Evolutionary conservation across 179 eudicot species (phyloP), one percentile per base, ranked within the genome.

Genomic region (Silene noctiflora): DNA sequence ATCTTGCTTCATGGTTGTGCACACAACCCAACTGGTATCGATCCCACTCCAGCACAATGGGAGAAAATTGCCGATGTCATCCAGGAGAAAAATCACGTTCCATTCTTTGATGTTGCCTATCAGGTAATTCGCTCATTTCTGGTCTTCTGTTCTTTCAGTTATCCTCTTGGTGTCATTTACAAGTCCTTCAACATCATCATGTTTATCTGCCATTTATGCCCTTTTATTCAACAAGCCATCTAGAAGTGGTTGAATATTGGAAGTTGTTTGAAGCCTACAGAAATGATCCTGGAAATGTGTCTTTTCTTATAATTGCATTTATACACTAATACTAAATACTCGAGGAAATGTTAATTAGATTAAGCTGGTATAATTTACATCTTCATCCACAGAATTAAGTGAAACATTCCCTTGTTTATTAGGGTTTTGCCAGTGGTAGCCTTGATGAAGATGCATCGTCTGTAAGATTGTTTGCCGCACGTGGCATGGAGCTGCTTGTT

Each of bases 361-460:
- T 68, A 24, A 46, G 20, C n/a, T 22, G 58, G n/a, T 21, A 42
- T 8, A 46, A 11, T 46, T 3, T 22, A 42, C 72, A 3, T 39
- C 16, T 42, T 42, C 72, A 20, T 31, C 17, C 42, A 13, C 16
- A 20, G 19, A 29, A 65, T 4, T 53, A 53, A 65, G 8, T 29
- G 42, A 12, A 16, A 14, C n/a, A 10, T 20, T 14, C 6, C 19
- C n/a, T 53, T 53, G 17, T 53, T 53, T 53, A 53, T 79, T 79
- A 95, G 99, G 97, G 99, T 71, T 95, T 95, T 87, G 99, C 99
- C 69, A 95, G 99, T 81, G 99, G 99, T 70, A 93, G 95, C 84
- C 99, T 95, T 75, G 97, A 95, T 64, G 89, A 74, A 64, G 99
- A 95, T 89, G 99, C 99, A 79, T 91, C 96, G 19, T 89, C 99